Evolutionary conservation across 768 basidiomycete genomes (phyloP).

Genomic region (Lanmaoa pseudosensibilis): DNA sequence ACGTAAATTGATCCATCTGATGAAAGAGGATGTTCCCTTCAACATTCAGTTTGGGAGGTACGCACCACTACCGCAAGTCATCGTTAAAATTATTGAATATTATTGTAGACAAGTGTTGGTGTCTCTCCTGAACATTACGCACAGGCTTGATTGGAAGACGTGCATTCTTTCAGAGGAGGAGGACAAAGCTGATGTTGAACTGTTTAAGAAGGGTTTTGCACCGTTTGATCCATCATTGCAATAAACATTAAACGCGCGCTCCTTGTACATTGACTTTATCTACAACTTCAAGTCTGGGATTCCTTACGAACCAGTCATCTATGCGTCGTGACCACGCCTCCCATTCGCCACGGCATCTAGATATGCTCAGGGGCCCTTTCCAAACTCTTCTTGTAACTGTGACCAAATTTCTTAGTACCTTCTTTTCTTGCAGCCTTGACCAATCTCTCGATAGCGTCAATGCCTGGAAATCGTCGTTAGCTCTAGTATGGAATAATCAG

Average conservation of each 20-base stretch:
- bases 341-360: constrained; percentile 4
- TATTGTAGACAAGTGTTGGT: constrained; percentile 74
- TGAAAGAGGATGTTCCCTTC: constrained; percentile 77
- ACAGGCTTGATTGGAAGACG: constrained; percentile 89
- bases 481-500: background rate
- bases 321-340: background rate
- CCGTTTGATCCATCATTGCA: constrained; percentile 59
- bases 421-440: constrained; percentile 65
- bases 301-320: background rate
- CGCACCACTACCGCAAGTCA: background rate
- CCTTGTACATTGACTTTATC: background rate
- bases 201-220: constrained; percentile 83
- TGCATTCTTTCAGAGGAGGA: constrained; percentile 83
- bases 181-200: constrained; percentile 78
- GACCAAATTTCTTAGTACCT: constrained; percentile 64
- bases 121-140: constrained; percentile 67
- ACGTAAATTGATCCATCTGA: constrained; percentile 79
- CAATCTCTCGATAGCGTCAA: constrained; percentile 85
- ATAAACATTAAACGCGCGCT: constrained; percentile 8
- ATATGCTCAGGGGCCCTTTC: constrained; percentile 36
- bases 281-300: background rate
- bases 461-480: constrained; percentile 41
- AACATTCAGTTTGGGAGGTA: constrained; percentile 94
- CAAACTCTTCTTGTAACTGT: constrained; percentile 64
- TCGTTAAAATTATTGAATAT: constrained; percentile 6